phyloP scores from a whole-genome alignment of 176 grass and related monocot species.

The Lolium perenne region DNA sequence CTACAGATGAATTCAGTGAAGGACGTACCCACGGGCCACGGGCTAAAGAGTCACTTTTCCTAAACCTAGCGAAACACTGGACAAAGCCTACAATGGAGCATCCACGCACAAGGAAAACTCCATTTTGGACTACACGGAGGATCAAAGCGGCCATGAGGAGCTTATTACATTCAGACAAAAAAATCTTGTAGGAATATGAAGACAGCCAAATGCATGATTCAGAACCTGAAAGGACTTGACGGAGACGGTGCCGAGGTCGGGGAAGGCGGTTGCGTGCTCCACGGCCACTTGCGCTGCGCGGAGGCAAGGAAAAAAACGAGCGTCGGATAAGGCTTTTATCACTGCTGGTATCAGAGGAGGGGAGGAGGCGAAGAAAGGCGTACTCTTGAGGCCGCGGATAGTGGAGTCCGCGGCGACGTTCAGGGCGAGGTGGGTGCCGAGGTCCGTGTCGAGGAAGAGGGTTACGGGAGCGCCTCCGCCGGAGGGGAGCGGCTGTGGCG shows the following conservation, averaged over 20 bases:
- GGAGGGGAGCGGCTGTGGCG: not conserved
- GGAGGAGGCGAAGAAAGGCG: not conserved
- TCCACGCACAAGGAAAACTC: not conserved
- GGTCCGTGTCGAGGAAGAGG: slow-evolving; percentile 63
- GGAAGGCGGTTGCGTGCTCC: slow-evolving; percentile 48
- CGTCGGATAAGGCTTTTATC: not conserved
- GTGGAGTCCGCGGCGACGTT: slow-evolving; percentile 47
- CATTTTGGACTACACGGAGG: not conserved
- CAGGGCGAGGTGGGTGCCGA: slow-evolving; percentile 64
- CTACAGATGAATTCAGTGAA: not conserved
- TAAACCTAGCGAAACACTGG: not conserved
- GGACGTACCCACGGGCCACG: not conserved
- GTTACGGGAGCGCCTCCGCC: not conserved
- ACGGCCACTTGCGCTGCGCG: slow-evolving; percentile 36
- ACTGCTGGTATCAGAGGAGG: not conserved
- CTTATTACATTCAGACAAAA: not conserved
- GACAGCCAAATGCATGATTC: slow-evolving; percentile 40
- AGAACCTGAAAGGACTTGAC: slow-evolving; percentile 52
- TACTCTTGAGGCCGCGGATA: slow-evolving; percentile 70
- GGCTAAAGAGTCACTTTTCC: slow-evolving; percentile 10
- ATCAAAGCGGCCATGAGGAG: not conserved
- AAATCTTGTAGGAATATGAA: not conserved
- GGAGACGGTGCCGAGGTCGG: slow-evolving; percentile 35
- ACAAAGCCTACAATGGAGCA: not conserved
- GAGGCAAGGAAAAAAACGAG: not conserved